These are phyloP conservation scores for Starmera amethionina DNA, from an alignment of 805 yeast genomes.

Conservation along the genomic window DNA sequence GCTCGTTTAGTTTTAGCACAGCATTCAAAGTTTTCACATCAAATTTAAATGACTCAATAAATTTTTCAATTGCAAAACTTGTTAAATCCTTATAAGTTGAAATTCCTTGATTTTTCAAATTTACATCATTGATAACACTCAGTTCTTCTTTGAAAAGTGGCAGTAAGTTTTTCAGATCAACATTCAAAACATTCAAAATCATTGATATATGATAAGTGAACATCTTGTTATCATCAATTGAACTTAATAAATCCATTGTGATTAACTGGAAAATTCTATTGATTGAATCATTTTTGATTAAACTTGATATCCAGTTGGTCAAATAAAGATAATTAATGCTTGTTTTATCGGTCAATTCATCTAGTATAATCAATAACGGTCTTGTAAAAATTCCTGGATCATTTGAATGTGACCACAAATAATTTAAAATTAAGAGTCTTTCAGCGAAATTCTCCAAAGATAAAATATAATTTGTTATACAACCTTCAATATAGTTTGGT, in stretches of 20 bases:
- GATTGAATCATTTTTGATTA: constrained; percentile 41
- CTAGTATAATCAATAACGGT: constrained; percentile 62
- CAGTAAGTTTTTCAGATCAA: constrained; percentile 32
- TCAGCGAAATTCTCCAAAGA: constrained; percentile 25
- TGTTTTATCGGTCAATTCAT: constrained; percentile 40
- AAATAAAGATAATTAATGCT: constrained; percentile 33
- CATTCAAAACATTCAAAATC: constrained; percentile 39
- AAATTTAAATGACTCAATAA: constrained; percentile 26
- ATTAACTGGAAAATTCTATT: constrained; percentile 53
- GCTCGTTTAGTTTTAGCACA: constrained; percentile 33
- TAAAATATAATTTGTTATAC: constrained; percentile 47
- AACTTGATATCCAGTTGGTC: constrained; percentile 38
- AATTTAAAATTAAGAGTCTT: constrained; percentile 46
- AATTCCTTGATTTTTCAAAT: constrained; percentile 32
- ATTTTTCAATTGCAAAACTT: constrained; percentile 34
- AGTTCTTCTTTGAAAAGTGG: constrained; percentile 48
- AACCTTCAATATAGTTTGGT: constrained; percentile 59
- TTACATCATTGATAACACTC: constrained; percentile 42
- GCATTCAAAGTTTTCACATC: constrained; percentile 30
- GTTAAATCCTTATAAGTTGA: constrained; percentile 56
- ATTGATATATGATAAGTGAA: constrained; percentile 54
- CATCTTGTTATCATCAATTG: constrained; percentile 50
- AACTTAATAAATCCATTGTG: constrained; percentile 39
- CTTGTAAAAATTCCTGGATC: constrained; percentile 39
- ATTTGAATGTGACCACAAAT: constrained; percentile 68